Percentiles rank a stretch among this genome's conserved stretches.
These are phyloP conservation scores for Cardamine resedifolia DNA, from an alignment of 345 rosid species.

Conservation along the genomic window DNA sequence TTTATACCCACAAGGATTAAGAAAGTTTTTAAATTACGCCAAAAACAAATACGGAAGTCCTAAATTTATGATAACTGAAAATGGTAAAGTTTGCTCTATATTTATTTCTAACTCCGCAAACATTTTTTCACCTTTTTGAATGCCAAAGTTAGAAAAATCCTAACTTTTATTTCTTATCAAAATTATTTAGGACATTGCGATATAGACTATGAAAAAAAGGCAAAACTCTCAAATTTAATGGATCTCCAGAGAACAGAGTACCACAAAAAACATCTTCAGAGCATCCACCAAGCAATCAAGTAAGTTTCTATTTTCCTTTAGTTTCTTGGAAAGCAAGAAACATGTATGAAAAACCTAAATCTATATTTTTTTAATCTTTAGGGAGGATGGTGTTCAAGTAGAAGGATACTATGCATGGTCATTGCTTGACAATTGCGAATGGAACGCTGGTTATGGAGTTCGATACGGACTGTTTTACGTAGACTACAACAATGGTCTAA, in stretches of 20 bases:
- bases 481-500: constrained; percentile 48
- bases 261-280: constrained; percentile 28
- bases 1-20: constrained; percentile 44
- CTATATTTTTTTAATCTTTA: background rate
- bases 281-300: constrained; percentile 31
- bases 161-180: background rate
- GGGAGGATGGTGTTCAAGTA: constrained; percentile 49
- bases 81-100: constrained; percentile 33
- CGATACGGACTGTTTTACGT: constrained; percentile 52
- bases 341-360: background rate
- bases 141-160: background rate
- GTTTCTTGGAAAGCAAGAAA: background rate
- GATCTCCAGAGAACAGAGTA: constrained; percentile 34
- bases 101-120: too few relatives aligned
- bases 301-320: background rate
- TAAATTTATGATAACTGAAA: constrained; percentile 49
- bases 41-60: constrained; percentile 41
- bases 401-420: constrained; percentile 62
- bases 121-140: background rate
- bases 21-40: constrained; percentile 36
- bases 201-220: constrained; percentile 11
- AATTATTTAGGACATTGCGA: constrained; percentile 21
- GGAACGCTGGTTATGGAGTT: constrained; percentile 51
- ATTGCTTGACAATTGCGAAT: constrained; percentile 57
- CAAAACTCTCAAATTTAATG: constrained; percentile 30